These are phyloP conservation scores for Zasmidium citrigriseum DNA, from an alignment of 2,329 filamentous ascomycete species.

Conservation along the genomic window DNA sequence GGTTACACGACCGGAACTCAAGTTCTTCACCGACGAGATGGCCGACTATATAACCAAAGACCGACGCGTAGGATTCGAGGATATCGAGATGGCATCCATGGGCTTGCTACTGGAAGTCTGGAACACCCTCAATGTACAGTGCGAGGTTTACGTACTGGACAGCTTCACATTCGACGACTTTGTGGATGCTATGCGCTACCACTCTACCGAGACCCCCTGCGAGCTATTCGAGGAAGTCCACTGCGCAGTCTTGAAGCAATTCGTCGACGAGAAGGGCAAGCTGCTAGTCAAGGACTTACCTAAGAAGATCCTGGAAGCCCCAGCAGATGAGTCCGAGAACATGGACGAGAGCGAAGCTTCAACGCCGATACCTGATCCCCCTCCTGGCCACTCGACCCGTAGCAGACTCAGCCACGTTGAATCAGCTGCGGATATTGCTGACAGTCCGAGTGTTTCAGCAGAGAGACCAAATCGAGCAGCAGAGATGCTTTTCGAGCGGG, in stretches of 20 bases:
- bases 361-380: slow-evolving; percentile 69
- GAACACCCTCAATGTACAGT: slow-evolving; percentile 98
- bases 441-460: slow-evolving; percentile 33
- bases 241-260: slow-evolving; percentile 83
- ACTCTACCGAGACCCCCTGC: slow-evolving; percentile 70
- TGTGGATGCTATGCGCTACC: slow-evolving; percentile 77
- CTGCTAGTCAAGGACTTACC: slow-evolving; percentile 65
- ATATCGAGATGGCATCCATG: slow-evolving; percentile 81
- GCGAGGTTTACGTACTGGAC: slow-evolving; percentile 88
- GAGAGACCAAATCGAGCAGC: slow-evolving; percentile 63
- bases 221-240: slow-evolving; percentile 89
- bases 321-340: slow-evolving; percentile 72
- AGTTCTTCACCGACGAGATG: slow-evolving; percentile 66
- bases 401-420: slow-evolving; percentile 75
- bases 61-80: slow-evolving; percentile 46
- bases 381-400: slow-evolving; percentile 76
- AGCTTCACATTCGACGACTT: slow-evolving; percentile 99
- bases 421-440: slow-evolving; percentile 60
- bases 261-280: slow-evolving; percentile 79
- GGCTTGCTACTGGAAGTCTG: slow-evolving; percentile 85
- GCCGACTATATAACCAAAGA: slow-evolving; percentile 34
- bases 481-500: slow-evolving; percentile 71
- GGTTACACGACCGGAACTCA: slow-evolving; percentile 70
- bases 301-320: slow-evolving; percentile 71
- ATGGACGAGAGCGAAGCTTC: slow-evolving; percentile 55